phyloP scores from a whole-genome alignment of 2,329 filamentous ascomycete genomes.

The Nannizziopsis barbatae region DNA sequence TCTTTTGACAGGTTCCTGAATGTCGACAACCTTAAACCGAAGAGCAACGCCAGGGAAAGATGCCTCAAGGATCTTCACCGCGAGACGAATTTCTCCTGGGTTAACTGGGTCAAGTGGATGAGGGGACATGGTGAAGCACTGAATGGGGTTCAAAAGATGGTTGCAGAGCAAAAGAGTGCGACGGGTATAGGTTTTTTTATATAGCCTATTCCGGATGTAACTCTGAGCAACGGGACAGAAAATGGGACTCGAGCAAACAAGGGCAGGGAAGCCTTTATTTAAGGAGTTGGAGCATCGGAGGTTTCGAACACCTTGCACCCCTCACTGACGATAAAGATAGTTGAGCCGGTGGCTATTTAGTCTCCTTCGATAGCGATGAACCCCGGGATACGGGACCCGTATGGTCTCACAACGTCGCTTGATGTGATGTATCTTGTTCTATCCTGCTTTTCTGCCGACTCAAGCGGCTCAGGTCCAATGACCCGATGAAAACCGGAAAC shows the following conservation, averaged over 20 bases:
- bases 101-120: constrained; percentile 35
- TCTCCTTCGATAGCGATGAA: no score
- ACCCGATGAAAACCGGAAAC: neutral
- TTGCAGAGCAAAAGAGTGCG: constrained; percentile 3
- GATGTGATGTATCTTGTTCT: neutral
- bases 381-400: no score
- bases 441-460: neutral
- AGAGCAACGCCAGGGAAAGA: constrained; percentile 29
- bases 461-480: neutral
- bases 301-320: neutral
- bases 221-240: neutral
- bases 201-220: constrained; percentile 6
- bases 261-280: constrained; percentile 6
- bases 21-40: constrained; percentile 54
- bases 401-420: no score
- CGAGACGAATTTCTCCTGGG: constrained; percentile 31
- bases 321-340: neutral
- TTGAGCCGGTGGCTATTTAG: neutral
- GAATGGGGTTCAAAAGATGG: neutral
- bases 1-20: constrained; percentile 53
- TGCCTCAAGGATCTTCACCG: constrained; percentile 29
- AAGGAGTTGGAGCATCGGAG: neutral
- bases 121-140: constrained; percentile 6
- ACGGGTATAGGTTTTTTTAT: constrained; percentile 7
- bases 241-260: neutral